Percentiles rank a stretch among this genome's conserved stretches.
Conservation (phyloP, 2,329 filamentous ascomycete species). For the Phialophora verrucosa region DNA sequence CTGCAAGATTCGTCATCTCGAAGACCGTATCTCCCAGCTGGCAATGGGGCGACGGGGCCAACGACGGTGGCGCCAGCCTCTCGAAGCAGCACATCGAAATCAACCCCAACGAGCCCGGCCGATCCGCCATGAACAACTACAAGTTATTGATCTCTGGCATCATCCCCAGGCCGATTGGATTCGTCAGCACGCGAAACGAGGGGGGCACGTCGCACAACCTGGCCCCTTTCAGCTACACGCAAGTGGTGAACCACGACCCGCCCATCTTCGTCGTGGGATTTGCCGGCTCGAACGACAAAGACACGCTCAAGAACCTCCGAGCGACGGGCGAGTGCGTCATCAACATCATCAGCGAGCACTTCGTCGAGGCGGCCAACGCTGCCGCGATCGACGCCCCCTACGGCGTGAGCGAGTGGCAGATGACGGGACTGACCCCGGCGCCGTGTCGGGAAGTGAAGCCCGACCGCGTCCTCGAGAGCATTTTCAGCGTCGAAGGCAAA, state of each 20-base stretch:
- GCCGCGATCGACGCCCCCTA: slow-evolving; percentile 77
- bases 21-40: not conserved
- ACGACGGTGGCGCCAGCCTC: not conserved
- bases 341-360: slow-evolving; percentile 85
- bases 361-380: slow-evolving; percentile 83
- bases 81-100: slow-evolving; percentile 29
- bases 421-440: slow-evolving; percentile 75
- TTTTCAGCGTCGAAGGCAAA: slow-evolving; percentile 81
- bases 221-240: slow-evolving; percentile 86
- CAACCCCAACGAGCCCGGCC: slow-evolving; percentile 73
- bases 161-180: slow-evolving; percentile 78
- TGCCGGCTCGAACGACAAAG: slow-evolving; percentile 76
- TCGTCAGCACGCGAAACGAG: slow-evolving; percentile 61
- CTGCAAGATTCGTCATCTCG: not conserved
- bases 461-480: slow-evolving; percentile 77
- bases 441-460: slow-evolving; percentile 69
- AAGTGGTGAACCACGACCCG: slow-evolving; percentile 82
- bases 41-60: slow-evolving; percentile 5
- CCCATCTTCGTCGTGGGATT: slow-evolving; percentile 73
- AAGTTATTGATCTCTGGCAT: slow-evolving; percentile 86
- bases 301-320: slow-evolving; percentile 74
- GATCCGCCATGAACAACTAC: slow-evolving; percentile 77
- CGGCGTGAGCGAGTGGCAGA: slow-evolving; percentile 55
- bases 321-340: slow-evolving; percentile 77
- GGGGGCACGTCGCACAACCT: slow-evolving; percentile 76